A percentile compares a stretch with the other conserved stretches of the same genome.
Evolutionary conservation across 2,329 filamentous ascomycete species (phyloP).

Genomic region (Bipolaris bicolor): DNA sequence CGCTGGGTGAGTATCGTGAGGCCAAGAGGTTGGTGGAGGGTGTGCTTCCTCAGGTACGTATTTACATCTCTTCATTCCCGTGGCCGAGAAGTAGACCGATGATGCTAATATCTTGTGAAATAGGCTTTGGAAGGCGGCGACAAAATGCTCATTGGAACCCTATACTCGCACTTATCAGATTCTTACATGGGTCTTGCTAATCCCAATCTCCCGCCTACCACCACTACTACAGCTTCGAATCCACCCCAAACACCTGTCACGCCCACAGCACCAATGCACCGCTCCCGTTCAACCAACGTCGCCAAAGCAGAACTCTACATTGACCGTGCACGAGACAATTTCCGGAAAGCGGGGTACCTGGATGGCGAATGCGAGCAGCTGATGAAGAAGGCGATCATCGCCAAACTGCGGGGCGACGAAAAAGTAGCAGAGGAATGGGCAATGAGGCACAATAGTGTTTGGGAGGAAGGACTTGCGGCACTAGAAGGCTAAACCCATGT

Average conservation of each 20-base stretch:
- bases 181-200: slow-evolving; percentile 80
- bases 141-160: slow-evolving; percentile 64
- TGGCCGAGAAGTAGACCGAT: too few species aligned
- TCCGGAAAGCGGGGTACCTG: slow-evolving; percentile 69
- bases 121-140: slow-evolving; percentile 70
- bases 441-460: slow-evolving; percentile 44
- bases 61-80: neutral
- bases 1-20: slow-evolving; percentile 72
- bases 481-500: neutral
- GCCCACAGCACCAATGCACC: slow-evolving; percentile 13
- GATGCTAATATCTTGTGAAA: neutral
- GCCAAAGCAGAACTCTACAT: slow-evolving; percentile 45
- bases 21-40: slow-evolving; percentile 69
- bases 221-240: neutral
- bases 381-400: slow-evolving; percentile 80
- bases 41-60: slow-evolving; percentile 71
- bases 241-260: neutral
- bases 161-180: slow-evolving; percentile 76
- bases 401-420: slow-evolving; percentile 64
- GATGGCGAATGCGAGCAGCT: slow-evolving; percentile 77
- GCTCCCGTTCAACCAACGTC: slow-evolving; percentile 30
- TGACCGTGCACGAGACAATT: slow-evolving; percentile 54
- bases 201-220: slow-evolving; percentile 25
- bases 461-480: slow-evolving; percentile 34
- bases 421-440: slow-evolving; percentile 47